phyloP scores from a whole-genome alignment of 768 basidiomycete species.

The Cystofilobasidium macerans region DNA sequence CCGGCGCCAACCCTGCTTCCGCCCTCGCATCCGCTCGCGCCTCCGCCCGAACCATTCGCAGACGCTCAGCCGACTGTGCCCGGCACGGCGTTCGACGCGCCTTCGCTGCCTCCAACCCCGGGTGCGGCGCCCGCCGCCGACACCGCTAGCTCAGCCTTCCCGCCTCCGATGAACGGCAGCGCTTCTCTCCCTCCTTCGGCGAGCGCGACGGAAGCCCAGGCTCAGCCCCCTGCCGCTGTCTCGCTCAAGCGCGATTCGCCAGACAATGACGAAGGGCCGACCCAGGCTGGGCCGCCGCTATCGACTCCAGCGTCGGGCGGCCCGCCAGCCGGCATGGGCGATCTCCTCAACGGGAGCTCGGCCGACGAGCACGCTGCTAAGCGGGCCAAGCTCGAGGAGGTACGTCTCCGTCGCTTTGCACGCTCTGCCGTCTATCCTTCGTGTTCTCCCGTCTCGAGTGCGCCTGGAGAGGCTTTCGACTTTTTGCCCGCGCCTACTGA shows the following conservation, averaged over 20 bases:
- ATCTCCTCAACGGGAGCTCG: no score
- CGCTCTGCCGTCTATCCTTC: background rate
- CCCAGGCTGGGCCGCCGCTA: background rate
- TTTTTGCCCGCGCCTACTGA: no score
- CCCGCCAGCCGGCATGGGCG: no score
- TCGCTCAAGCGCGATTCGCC: constrained; percentile 13
- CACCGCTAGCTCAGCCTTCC: background rate
- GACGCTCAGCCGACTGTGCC: constrained; percentile 5
- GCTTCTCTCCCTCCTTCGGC: no score
- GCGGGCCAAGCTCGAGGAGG: constrained; percentile 16
- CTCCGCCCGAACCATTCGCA: constrained; percentile 14
- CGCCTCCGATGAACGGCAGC: no score
- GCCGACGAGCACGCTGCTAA: constrained; percentile 6
- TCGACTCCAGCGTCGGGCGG: no score
- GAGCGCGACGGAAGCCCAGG: no score
- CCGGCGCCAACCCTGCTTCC: constrained; percentile 6
- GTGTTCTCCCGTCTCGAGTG: background rate
- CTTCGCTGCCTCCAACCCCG: no score
- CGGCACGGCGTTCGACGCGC: constrained; percentile 4
- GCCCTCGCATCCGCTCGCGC: constrained; percentile 21
- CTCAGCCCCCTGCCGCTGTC: background rate
- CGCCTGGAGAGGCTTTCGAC: no score
- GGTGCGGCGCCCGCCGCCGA: no score
- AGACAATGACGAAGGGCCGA: constrained; percentile 2
- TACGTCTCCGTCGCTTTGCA: background rate